Evolutionary conservation across 2,329 filamentous ascomycete genomes (phyloP).

Genomic region (Colletotrichum magnum): DNA sequence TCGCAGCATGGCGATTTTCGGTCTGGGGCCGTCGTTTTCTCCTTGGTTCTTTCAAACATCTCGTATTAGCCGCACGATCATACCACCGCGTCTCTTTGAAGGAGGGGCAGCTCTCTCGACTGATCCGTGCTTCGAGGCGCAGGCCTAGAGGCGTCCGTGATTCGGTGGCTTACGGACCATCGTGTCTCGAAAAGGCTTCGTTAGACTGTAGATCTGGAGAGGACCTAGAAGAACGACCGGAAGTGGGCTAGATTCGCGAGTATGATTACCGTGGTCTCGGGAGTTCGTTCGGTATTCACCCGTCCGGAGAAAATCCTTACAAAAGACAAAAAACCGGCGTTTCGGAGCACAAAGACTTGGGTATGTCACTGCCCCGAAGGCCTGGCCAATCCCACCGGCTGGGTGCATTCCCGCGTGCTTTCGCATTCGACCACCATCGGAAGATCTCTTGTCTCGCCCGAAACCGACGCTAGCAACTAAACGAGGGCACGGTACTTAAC

Average conservation of each 20-base stretch:
- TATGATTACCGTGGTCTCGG: not conserved
- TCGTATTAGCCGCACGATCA: conserved; percentile 1
- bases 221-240: not conserved
- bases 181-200: not conserved
- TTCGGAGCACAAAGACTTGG: not conserved
- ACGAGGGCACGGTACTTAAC: not conserved
- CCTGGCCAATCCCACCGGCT: too few species aligned
- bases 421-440: too few species aligned
- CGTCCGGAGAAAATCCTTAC: not conserved
- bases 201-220: not conserved
- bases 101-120: too few species aligned
- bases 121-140: conserved; percentile 9
- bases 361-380: too few species aligned
- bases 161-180: conserved; percentile 10
- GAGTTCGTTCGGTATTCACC: too few species aligned
- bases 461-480: not conserved
- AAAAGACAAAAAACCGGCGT: not conserved
- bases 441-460: not conserved
- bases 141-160: conserved; percentile 4
- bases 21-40: too few species aligned
- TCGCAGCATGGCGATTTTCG: too few species aligned
- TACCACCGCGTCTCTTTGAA: too few species aligned
- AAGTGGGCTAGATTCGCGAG: not conserved
- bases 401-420: too few species aligned
- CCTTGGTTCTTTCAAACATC: not conserved